Percentiles rank a stretch among this genome's conserved stretches.
These are phyloP conservation scores for Populus tomentosa DNA, from an alignment of 441 rosid species.

Conservation along the genomic window DNA sequence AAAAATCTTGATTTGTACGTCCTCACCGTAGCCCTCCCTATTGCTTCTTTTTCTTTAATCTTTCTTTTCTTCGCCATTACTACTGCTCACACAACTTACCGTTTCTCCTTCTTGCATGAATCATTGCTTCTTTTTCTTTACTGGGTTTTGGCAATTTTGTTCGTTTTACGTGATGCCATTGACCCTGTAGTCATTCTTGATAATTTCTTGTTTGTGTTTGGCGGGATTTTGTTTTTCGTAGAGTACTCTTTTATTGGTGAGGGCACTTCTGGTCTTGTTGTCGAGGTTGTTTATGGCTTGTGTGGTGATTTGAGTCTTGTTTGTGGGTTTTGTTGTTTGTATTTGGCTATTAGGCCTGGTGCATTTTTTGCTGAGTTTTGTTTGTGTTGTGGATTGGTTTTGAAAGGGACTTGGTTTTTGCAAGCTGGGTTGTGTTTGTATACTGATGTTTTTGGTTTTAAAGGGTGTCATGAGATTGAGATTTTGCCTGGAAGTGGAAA, in stretches of 20 bases:
- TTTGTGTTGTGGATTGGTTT: slow-evolving; percentile 44
- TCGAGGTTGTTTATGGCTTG: slow-evolving; percentile 32
- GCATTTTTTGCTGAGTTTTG: slow-evolving; percentile 50
- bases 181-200: slow-evolving; percentile 30
- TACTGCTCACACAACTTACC: slow-evolving; percentile 39
- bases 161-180: slow-evolving; percentile 28
- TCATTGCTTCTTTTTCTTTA: slow-evolving; percentile 36
- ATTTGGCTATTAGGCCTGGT: slow-evolving; percentile 41
- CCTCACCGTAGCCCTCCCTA: slow-evolving; percentile 48
- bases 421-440: slow-evolving; percentile 49
- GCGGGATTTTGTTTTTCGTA: slow-evolving; percentile 38
- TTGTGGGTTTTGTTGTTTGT: slow-evolving; percentile 49
- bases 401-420: slow-evolving; percentile 53
- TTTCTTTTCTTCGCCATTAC: slow-evolving; percentile 45
- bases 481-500: slow-evolving; percentile 21
- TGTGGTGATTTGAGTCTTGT: slow-evolving; percentile 40
- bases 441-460: slow-evolving; percentile 39
- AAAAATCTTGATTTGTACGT: slow-evolving; percentile 49
- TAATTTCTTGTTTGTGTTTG: slow-evolving; percentile 26
- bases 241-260: slow-evolving; percentile 39
- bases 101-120: slow-evolving; percentile 46
- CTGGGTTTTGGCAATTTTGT: slow-evolving; percentile 38
- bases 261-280: slow-evolving; percentile 37
- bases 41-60: slow-evolving; percentile 45
- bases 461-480: slow-evolving; percentile 40